phyloP scores from a whole-genome alignment of 225 moss, liverwort and hornwort genomes.

The Ulota crispa region DNA sequence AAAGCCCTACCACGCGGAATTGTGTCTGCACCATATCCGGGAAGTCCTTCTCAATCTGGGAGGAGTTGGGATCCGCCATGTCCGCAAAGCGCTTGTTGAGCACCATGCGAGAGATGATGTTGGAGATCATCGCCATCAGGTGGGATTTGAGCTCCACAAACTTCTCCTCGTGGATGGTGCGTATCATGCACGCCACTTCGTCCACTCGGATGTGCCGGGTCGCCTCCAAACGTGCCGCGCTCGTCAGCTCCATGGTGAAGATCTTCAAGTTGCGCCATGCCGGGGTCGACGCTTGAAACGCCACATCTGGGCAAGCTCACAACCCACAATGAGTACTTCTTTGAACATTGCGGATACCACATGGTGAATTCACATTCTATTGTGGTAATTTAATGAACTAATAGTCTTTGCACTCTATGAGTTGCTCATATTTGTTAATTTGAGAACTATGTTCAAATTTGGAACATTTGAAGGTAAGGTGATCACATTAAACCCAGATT shows the following conservation, averaged over 20 bases:
- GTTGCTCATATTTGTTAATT: too few relatives aligned
- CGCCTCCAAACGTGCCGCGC: slow-evolving; percentile 9
- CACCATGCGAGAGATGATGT: slow-evolving; percentile 39
- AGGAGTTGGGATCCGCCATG: not conserved
- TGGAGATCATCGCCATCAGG: slow-evolving; percentile 18
- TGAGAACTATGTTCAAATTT: too few relatives aligned
- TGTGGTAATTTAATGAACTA: too few relatives aligned
- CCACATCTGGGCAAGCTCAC: slow-evolving; percentile 19
- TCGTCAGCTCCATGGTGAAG: slow-evolving; percentile 26
- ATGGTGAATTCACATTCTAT: too few relatives aligned
- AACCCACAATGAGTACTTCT: too few relatives aligned
- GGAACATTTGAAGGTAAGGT: too few relatives aligned
- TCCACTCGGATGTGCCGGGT: slow-evolving; percentile 32
- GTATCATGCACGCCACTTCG: slow-evolving; percentile 24
- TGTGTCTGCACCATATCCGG: slow-evolving; percentile 31
- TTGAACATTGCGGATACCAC: too few relatives aligned
- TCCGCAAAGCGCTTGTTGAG: slow-evolving; percentile 25
- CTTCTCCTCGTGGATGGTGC: not conserved
- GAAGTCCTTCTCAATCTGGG: slow-evolving; percentile 28
- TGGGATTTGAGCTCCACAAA: slow-evolving; percentile 21
- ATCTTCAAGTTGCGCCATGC: slow-evolving; percentile 43
- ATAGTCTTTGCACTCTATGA: too few relatives aligned
- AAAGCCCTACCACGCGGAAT: slow-evolving; percentile 29
- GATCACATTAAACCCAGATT: too few relatives aligned
- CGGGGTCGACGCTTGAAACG: slow-evolving; percentile 25